phyloP scores from a whole-genome alignment of 169 alveolate species.

The Cyclospora cayetanensis region DNA sequence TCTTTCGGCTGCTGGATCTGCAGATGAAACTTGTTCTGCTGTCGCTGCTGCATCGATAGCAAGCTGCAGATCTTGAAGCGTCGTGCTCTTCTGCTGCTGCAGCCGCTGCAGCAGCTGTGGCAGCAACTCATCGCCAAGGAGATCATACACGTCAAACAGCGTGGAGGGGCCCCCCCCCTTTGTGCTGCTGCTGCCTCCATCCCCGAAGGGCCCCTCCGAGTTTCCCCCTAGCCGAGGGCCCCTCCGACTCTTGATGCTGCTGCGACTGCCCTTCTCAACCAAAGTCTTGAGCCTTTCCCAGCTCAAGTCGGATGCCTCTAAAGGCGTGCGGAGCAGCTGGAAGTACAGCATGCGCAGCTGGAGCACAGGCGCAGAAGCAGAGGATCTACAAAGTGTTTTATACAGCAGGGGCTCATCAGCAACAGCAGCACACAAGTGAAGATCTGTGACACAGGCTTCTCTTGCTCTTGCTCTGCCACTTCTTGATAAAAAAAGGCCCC shows the following conservation, averaged over 20 bases:
- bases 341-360: conserved; percentile 61
- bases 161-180: conserved; percentile 47
- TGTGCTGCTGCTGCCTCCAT: background rate
- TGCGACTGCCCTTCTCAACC: conserved; percentile 47
- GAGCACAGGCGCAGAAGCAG: conserved; percentile 44
- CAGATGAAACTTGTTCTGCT: background rate
- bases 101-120: conserved; percentile 59
- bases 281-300: conserved; percentile 66
- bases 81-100: conserved; percentile 31
- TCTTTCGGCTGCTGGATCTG: conserved; percentile 8
- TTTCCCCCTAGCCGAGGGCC: conserved; percentile 35
- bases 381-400: too few species aligned
- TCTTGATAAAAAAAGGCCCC: too few species aligned
- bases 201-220: background rate
- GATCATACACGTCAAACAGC: conserved; percentile 45
- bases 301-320: conserved; percentile 62
- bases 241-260: conserved; percentile 11
- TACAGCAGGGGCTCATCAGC: background rate
- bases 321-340: conserved; percentile 57
- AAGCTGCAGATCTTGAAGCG: conserved; percentile 25
- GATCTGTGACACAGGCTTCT: too few species aligned
- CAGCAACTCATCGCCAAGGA: conserved; percentile 63
- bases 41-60: background rate
- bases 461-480: too few species aligned
- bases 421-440: conserved; percentile 20